Conservation (phyloP, 371 early-diverging fungal genomes). For the Gilbertella persicaria region DNA sequence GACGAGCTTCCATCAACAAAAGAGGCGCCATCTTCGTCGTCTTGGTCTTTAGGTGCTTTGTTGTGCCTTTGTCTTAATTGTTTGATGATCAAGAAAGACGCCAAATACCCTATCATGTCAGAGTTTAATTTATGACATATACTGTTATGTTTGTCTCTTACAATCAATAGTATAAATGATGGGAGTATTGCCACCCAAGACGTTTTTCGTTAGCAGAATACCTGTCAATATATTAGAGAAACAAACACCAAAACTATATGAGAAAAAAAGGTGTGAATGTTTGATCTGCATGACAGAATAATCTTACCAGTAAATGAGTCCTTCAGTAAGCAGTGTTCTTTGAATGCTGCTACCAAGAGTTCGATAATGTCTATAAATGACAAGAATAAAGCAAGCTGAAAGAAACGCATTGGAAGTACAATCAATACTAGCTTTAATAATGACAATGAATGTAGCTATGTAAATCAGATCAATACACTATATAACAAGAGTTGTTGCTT, state of each 20-base stretch:
- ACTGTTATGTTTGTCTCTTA: conserved; percentile 15
- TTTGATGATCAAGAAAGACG: conserved; percentile 51
- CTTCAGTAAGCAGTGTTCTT: conserved; percentile 39
- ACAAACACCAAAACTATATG: conserved; percentile 45
- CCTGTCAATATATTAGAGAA: conserved; percentile 50
- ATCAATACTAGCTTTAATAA: conserved; percentile 40
- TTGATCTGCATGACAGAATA: neutral
- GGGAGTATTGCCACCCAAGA: conserved; percentile 44
- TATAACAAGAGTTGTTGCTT: no score
- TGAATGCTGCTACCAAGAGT: conserved; percentile 42
- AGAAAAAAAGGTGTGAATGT: neutral
- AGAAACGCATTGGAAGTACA: conserved; percentile 44
- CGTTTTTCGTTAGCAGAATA: conserved; percentile 25
- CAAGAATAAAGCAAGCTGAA: conserved; percentile 42
- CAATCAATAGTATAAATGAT: conserved; percentile 52
- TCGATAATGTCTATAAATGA: conserved; percentile 46
- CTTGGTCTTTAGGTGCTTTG: conserved; percentile 3
- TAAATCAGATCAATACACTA: no score
- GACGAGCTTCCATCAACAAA: neutral
- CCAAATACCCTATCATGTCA: conserved; percentile 43
- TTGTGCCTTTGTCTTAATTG: conserved; percentile 35
- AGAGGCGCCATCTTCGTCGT: conserved; percentile 16
- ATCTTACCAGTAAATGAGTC: conserved; percentile 44
- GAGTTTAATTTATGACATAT: neutral
- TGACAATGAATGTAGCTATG: conserved; percentile 36